Evolutionary conservation across 108 stramenopile species (phyloP).

Genomic region (Cyclotella atomus): DNA sequence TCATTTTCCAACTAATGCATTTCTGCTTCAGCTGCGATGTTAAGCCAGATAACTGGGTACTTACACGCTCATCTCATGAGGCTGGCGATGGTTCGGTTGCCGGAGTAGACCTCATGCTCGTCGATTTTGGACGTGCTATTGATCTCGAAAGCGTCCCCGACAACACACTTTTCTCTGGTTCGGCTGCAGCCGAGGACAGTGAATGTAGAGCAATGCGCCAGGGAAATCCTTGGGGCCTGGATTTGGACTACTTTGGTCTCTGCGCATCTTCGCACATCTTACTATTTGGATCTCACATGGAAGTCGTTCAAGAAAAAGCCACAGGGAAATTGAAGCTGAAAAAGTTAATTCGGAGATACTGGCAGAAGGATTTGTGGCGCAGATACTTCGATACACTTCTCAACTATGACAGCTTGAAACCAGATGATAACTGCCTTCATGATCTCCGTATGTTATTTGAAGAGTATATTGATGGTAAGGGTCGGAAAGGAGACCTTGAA

Average conservation of each 20-base stretch:
- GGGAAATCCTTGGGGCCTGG: conserved; percentile 74
- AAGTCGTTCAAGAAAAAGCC: conserved; percentile 44
- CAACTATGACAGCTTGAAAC: conserved; percentile 47
- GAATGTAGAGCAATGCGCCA: conserved; percentile 72
- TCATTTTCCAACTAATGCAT: no score
- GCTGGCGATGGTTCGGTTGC: conserved; percentile 35
- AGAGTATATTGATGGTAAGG: conserved; percentile 32
- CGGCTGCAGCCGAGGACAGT: conserved; percentile 66
- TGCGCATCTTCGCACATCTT: conserved; percentile 68
- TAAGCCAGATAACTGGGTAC: conserved; percentile 87
- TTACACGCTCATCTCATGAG: conserved; percentile 44
- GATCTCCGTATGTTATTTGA: conserved; percentile 30
- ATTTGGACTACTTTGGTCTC: conserved; percentile 78
- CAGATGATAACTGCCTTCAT: conserved; percentile 21
- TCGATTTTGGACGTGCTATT: conserved; percentile 84
- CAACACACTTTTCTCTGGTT: conserved; percentile 54
- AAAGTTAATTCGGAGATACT: conserved; percentile 66
- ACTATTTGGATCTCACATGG: conserved; percentile 72
- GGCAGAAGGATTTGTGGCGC: conserved; percentile 73
- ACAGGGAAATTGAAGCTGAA: conserved; percentile 53
- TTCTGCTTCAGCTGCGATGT: conserved; percentile 68
- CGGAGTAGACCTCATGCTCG: conserved; percentile 67
- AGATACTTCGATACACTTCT: conserved; percentile 69
- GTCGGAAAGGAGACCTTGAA: conserved; percentile 26
- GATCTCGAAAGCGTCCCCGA: conserved; percentile 51